A percentile compares a stretch with the other conserved stretches of the same genome.
These are phyloP conservation scores for Obba rivulosa DNA, from an alignment of 768 basidiomycete genomes.

Conservation along the genomic window DNA sequence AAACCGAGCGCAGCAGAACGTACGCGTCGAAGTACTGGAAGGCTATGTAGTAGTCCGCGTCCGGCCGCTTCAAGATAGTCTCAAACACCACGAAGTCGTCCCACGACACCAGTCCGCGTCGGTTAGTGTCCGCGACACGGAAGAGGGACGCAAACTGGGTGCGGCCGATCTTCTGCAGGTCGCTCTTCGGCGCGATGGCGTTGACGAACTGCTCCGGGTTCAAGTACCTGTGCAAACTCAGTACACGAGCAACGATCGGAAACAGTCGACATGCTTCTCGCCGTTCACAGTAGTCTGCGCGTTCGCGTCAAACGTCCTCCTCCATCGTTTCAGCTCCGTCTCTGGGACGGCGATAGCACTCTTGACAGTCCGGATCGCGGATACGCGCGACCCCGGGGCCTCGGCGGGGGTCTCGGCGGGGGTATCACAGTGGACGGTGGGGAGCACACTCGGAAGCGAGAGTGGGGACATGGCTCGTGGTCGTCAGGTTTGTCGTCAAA, in stretches of 20 bases:
- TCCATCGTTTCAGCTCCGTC: slow-evolving; percentile 84
- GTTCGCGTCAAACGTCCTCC: slow-evolving; percentile 78
- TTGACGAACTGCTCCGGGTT: slow-evolving; percentile 88
- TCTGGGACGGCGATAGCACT: slow-evolving; percentile 69
- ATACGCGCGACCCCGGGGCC: slow-evolving; percentile 37
- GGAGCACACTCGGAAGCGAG: slow-evolving; percentile 36
- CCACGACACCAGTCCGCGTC: slow-evolving; percentile 79
- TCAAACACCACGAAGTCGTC: slow-evolving; percentile 97
- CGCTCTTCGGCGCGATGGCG: slow-evolving; percentile 86
- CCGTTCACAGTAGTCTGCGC: slow-evolving; percentile 68
- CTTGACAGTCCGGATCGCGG: slow-evolving; percentile 59
- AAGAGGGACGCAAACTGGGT: slow-evolving; percentile 89
- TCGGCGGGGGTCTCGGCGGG: slow-evolving; percentile 28
- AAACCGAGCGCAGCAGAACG: slow-evolving; percentile 25
- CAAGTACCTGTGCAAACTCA: slow-evolving; percentile 56
- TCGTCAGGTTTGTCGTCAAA: slow-evolving; percentile 3
- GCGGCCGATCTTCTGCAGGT: slow-evolving; percentile 81
- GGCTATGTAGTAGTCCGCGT: slow-evolving; percentile 96
- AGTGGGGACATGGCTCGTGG: slow-evolving; percentile 18
- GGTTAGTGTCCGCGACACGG: slow-evolving; percentile 77
- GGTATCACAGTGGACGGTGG: slow-evolving; percentile 53
- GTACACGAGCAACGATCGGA: background rate
- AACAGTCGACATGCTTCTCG: slow-evolving; percentile 63
- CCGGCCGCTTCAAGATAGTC: slow-evolving; percentile 86
- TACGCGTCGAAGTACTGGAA: slow-evolving; percentile 96